These are phyloP conservation scores for Curvularia spicifera DNA, from an alignment of 2,329 filamentous ascomycete genomes.

Conservation along the genomic window DNA sequence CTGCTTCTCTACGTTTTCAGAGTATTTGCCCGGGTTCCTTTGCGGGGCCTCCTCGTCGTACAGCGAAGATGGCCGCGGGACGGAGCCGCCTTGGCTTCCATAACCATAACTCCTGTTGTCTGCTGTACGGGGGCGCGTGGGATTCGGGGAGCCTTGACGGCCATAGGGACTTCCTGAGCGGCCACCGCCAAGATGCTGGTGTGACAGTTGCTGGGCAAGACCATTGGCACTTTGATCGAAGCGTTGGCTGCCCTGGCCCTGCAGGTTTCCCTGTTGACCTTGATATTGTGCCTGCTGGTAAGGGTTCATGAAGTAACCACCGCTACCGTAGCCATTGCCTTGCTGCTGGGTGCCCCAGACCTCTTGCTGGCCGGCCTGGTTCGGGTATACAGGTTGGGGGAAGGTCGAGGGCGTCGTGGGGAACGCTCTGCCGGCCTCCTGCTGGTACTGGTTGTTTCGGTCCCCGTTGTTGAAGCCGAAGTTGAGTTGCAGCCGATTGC, in stretches of 20 bases:
- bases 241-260: slow-evolving; percentile 60
- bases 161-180: slow-evolving; percentile 72
- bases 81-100: slow-evolving; percentile 70
- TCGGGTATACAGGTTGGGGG: slow-evolving; percentile 82
- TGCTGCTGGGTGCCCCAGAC: slow-evolving; percentile 61
- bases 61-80: slow-evolving; percentile 64
- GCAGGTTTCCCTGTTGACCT: slow-evolving; percentile 57
- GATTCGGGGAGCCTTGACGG: slow-evolving; percentile 70
- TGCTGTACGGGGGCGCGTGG: slow-evolving; percentile 84
- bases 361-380: slow-evolving; percentile 66
- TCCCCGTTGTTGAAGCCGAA: slow-evolving; percentile 54
- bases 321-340: slow-evolving; percentile 36
- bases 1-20: slow-evolving; percentile 81
- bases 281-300: slow-evolving; percentile 55
- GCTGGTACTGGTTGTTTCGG: slow-evolving; percentile 50
- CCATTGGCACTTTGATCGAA: slow-evolving; percentile 87
- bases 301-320: slow-evolving; percentile 60
- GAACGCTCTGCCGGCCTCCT: slow-evolving; percentile 57
- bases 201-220: slow-evolving; percentile 92
- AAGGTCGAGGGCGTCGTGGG: slow-evolving; percentile 90
- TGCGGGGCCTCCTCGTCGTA: slow-evolving; percentile 75
- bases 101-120: slow-evolving; percentile 68
- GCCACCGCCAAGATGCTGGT: slow-evolving; percentile 84
- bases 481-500: slow-evolving; percentile 60
- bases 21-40: slow-evolving; percentile 82